Evolutionary conservation across 2,329 filamentous ascomycete species (phyloP), one percentile per base, ranked within the genome.

Genomic region (Drechslera avenae): DNA sequence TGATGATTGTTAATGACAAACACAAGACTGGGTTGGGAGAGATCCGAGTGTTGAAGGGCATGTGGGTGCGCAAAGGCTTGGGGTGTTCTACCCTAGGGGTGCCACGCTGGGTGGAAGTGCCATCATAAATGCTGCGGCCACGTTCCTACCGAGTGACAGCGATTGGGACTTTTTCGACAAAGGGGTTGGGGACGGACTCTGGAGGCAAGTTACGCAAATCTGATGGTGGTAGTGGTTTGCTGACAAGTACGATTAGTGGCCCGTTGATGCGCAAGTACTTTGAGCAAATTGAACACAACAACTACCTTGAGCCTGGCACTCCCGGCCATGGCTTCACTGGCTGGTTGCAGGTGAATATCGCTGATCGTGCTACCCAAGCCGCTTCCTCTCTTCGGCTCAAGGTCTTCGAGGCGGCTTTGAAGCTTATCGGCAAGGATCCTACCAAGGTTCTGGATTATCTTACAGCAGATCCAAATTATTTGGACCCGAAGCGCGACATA

Each of bases 1-100:
- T 16, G 5, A 1, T n/a, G 9, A 3, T 6, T 33, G 26, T 35
- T 36, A 19, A n/a, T n/a, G n/a, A 45, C 5, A 3, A 14, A 16
- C n/a, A 14, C 5, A 39, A 50, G 46, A 57, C 12, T 62, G 58
- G 57, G 54, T 62, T 18, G 60, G 60, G 1, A 46, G 35, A 7
- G 56, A 57, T 33, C 58, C 58, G 1, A 45, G 42, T 5, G 28
- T 48, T 10, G 54, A 57, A 7, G 56, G 56, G n/a, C 41, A 59
- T 6, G 21, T 54, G 76, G 59, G 78, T 73, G 57, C 83, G 2
- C 50, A 57, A 33, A 56, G 48, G 17, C 14, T 62, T n/a, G 60
- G 60, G 2, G 35, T 63, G 1, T 55, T 58, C 23, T 63, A 63
- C 31, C 59, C 60, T 10, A 34, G 60, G 33, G 61, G 57, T 18